Conservation (phyloP, 345 rosid species). For the Chamaenerion angustifolium region DNA sequence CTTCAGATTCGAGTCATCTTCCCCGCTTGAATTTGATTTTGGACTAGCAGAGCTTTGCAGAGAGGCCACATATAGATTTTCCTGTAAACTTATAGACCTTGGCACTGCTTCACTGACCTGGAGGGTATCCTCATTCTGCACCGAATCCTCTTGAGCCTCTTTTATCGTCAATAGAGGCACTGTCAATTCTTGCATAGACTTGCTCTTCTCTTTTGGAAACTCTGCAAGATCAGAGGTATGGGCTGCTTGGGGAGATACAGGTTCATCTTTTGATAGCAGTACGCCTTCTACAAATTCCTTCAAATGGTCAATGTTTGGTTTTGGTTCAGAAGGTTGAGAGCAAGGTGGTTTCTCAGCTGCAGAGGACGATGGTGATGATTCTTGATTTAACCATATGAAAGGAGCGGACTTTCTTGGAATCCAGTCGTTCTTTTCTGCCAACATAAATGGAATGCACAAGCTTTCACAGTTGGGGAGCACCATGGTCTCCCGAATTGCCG, state of each 20-base stretch:
- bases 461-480: constrained; percentile 92
- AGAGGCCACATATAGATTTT: not conserved
- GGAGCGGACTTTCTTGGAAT: constrained; percentile 63
- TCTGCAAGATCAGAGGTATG: constrained; percentile 11
- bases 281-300: constrained; percentile 10
- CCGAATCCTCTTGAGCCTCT: constrained; percentile 19
- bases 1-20: constrained; percentile 42
- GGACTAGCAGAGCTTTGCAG: not conserved
- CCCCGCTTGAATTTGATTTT: constrained; percentile 15
- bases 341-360: constrained; percentile 12
- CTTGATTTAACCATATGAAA: constrained; percentile 73
- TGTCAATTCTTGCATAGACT: constrained; percentile 34
- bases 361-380: constrained; percentile 26
- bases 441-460: constrained; percentile 67
- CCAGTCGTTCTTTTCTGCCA: constrained; percentile 90
- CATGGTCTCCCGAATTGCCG: constrained; percentile 50
- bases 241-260: constrained; percentile 10
- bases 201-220: constrained; percentile 12
- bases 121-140: constrained; percentile 15
- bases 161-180: constrained; percentile 32
- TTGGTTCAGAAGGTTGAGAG: constrained; percentile 24
- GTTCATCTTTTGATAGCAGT: constrained; percentile 18
- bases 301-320: constrained; percentile 18
- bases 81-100: constrained; percentile 1
- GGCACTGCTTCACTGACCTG: constrained; percentile 15